These are phyloP conservation scores for Aspergillus tamarii DNA, from an alignment of 2,329 filamentous ascomycete species.

Conservation along the genomic window DNA sequence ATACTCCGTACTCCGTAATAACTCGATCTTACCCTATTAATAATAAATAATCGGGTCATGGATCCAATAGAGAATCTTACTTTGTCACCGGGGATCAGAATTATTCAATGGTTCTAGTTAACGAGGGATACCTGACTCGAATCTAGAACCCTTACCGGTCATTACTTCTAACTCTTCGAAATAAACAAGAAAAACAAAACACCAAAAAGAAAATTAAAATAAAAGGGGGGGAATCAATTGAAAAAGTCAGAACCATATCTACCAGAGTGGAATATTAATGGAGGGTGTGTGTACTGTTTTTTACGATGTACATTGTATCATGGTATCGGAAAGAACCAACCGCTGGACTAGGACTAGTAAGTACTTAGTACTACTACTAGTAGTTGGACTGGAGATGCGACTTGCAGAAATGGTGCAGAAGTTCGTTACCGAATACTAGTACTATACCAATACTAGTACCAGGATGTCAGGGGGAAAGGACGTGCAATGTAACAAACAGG, in stretches of 20 bases:
- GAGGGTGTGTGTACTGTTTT: neutral
- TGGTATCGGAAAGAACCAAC: neutral
- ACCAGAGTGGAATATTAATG: no score
- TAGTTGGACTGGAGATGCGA: no score
- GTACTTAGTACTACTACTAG: neutral
- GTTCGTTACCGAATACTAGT: neutral
- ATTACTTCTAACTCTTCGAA: neutral
- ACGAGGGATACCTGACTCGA: neutral
- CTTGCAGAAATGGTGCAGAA: no score
- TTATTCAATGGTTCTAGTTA: neutral
- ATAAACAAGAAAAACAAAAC: neutral
- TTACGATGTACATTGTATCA: slow-evolving; percentile 2
- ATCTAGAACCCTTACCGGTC: neutral
- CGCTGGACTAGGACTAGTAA: neutral
- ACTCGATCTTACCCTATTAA: no score
- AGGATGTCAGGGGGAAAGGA: neutral
- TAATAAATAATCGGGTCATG: no score
- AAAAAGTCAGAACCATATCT: no score
- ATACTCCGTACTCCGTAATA: no score
- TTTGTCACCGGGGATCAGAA: neutral
- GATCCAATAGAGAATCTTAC: neutral
- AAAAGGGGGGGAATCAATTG: neutral
- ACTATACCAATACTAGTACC: neutral
- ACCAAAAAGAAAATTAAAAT: neutral
- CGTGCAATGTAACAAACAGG: neutral